Evolutionary conservation across 805 yeast species (phyloP).

Genomic region (Saccharomycopsis vini): DNA sequence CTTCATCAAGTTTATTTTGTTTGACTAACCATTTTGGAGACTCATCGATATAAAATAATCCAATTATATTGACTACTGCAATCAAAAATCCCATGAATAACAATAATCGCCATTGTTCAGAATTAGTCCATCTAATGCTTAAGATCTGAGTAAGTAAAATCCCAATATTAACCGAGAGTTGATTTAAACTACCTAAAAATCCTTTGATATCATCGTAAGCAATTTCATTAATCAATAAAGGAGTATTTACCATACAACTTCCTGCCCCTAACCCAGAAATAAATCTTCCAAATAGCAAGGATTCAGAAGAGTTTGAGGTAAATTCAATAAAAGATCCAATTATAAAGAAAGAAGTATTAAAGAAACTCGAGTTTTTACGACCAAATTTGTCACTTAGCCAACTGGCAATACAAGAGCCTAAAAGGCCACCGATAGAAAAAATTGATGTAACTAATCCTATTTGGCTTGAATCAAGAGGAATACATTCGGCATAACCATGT

Average conservation of each 20-base stretch:
- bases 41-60: slow-evolving; percentile 46
- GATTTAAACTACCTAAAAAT: slow-evolving; percentile 80
- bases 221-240: slow-evolving; percentile 72
- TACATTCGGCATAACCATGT: slow-evolving; percentile 34
- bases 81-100: slow-evolving; percentile 52
- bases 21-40: slow-evolving; percentile 76
- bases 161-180: slow-evolving; percentile 78
- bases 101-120: slow-evolving; percentile 63
- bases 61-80: slow-evolving; percentile 40
- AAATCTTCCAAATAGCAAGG: slow-evolving; percentile 59
- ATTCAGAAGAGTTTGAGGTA: slow-evolving; percentile 32
- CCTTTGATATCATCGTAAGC: slow-evolving; percentile 67
- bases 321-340: slow-evolving; percentile 60
- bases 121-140: slow-evolving; percentile 61
- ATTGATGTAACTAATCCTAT: slow-evolving; percentile 70
- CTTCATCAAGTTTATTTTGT: slow-evolving; percentile 37
- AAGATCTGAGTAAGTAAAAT: slow-evolving; percentile 70
- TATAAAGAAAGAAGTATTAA: slow-evolving; percentile 43
- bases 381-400: slow-evolving; percentile 57
- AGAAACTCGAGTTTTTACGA: slow-evolving; percentile 42
- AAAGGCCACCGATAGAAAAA: slow-evolving; percentile 76
- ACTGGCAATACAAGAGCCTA: slow-evolving; percentile 67
- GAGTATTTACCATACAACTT: slow-evolving; percentile 73
- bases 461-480: slow-evolving; percentile 45
- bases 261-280: slow-evolving; percentile 86